phyloP scores from a whole-genome alignment of 2,329 filamentous ascomycete genomes.

The Coccinonectria pachysandricola region DNA sequence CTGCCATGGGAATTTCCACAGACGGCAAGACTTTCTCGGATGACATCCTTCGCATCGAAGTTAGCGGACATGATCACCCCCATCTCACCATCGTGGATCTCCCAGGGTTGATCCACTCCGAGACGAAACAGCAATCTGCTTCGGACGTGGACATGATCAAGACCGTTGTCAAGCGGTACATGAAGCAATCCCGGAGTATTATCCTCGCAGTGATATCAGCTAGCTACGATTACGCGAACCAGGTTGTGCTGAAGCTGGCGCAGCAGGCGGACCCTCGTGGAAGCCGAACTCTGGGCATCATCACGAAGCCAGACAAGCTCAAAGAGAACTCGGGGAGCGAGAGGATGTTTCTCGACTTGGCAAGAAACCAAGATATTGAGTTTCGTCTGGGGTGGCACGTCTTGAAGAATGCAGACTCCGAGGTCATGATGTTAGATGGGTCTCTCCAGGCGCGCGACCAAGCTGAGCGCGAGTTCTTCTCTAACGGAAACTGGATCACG shows the following conservation, averaged over 20 bases:
- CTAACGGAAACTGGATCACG: conserved; percentile 9
- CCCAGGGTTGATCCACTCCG: conserved; percentile 31
- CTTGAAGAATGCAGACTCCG: conserved; percentile 10
- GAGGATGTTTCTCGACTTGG: conserved; percentile 2
- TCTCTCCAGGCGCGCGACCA: conserved; percentile 7
- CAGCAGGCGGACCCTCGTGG: conserved; percentile 1
- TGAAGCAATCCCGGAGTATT: conserved; percentile 30
- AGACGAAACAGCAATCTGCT: conserved; percentile 24
- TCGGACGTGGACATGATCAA: conserved; percentile 24
- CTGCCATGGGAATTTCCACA: conserved; percentile 31
- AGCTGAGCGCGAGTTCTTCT: conserved; percentile 9
- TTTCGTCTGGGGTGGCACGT: conserved; percentile 13
- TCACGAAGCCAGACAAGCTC: conserved; percentile 9
- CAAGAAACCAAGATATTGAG: conserved; percentile 4
- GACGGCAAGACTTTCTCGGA: conserved; percentile 2
- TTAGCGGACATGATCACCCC: conserved; percentile 11
- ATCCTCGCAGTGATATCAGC: conserved; percentile 35
- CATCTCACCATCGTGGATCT: conserved; percentile 39
- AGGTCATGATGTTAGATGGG: conserved; percentile 4
- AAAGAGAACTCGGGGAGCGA: conserved; percentile 3
- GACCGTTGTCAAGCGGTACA: conserved; percentile 29
- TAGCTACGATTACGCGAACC: conserved; percentile 22
- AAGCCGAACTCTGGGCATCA: conserved; percentile 7
- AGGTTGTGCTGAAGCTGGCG: conserved; percentile 2
- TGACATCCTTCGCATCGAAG: conserved; percentile 18